Evolutionary conservation across 306 rosid species (phyloP).

Genomic region (Arachis hypogaea): DNA sequence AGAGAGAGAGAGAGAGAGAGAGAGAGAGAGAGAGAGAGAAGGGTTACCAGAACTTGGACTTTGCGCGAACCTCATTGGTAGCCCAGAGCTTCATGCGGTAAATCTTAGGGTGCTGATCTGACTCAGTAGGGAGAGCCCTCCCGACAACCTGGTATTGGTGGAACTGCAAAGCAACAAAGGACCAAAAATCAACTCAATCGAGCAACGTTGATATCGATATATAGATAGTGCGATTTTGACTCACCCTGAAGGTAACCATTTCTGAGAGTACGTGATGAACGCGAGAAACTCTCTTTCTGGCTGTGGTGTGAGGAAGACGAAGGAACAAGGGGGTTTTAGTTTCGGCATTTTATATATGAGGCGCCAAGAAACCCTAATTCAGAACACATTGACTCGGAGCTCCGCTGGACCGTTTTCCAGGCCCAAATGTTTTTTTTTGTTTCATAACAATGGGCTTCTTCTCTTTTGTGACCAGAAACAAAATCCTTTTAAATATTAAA

Average conservation of each 20-base stretch:
- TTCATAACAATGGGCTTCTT: not conserved
- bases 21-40: not conserved
- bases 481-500: too few species aligned
- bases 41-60: conserved; percentile 84
- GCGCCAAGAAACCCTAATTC: conserved; percentile 42
- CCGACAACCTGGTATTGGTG: conserved; percentile 96
- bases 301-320: conserved; percentile 13
- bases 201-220: not conserved
- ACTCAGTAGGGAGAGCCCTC: conserved; percentile 79
- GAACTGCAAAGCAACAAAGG: conserved; percentile 49
- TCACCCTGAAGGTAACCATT: conserved; percentile 76
- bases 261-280: conserved; percentile 27
- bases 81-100: conserved; percentile 98
- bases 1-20: not conserved
- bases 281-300: not conserved
- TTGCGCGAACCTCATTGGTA: conserved; percentile 94
- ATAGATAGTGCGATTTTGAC: not conserved
- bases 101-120: conserved; percentile 79
- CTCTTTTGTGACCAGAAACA: too few species aligned
- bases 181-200: not conserved
- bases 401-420: not conserved
- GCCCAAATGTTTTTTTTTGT: not conserved
- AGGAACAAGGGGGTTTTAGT: conserved; percentile 49
- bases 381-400: not conserved
- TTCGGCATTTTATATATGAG: conserved; percentile 25